Base-by-base conservation (phyloP, 176 grass and related monocot species). In the Musa itinerans region DNA sequence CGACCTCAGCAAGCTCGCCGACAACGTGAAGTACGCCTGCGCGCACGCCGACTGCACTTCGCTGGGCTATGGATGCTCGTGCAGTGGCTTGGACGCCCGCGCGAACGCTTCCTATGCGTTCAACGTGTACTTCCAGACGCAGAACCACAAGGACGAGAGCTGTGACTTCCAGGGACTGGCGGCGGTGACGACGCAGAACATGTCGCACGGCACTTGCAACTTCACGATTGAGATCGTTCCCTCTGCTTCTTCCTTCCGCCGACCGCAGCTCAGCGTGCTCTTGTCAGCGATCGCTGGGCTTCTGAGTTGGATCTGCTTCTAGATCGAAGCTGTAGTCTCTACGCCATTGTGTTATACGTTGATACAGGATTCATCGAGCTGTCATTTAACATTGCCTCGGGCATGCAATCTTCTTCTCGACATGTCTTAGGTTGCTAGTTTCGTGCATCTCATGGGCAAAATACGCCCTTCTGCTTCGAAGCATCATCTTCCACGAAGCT, bases 101-200 rank as follows among this genome's bases (percentile, higher is more conserved):
- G 83, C 78, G 67, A 87, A 84, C 23, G 89, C 81, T 52, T 96
- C 92, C 19, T 92, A 92, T 50, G 82, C 92, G 14, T 92, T 96
- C 68, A 96, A 92, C 58, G 81, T 74, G 2, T 96, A 89, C 69
- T 92, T 68, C 85, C 84, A 92, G 84, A 78, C 76, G 55, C 83
- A 83, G 84, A 84, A 86, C 55, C 89, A 96, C 81, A 76, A 51
- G 13, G 80, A 78, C 9, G 15, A 27, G 26, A 86, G 85, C 72
- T 96, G 89, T 73, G 71, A 92, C 72, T 90, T 96, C 75, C 76
- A 89, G 67, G 79, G 87, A 1, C 86, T 96, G 10, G 89, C 85
- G 52, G 17, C 79, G 48, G 64, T 88, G 71, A 89, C 85, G 3
- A 59, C 83, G 17, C 49, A 82, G 26, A 85, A 96, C 62, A 67